Base-by-base conservation (phyloP, 163 green algal species). In the Dunaliella salina region DNA sequence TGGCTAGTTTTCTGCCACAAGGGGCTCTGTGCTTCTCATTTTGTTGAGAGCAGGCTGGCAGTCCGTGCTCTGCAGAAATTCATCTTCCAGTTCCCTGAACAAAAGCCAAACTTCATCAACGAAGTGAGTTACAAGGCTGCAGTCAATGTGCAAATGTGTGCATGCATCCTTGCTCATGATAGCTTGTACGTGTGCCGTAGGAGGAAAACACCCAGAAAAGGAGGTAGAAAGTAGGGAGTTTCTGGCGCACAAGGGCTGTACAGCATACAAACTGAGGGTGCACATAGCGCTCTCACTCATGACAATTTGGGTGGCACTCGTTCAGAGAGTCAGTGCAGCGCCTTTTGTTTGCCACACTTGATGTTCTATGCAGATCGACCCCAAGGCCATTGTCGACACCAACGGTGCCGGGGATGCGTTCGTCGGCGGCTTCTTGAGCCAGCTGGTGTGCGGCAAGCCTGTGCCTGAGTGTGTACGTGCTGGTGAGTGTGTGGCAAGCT, bases 351-450 rank as follows among this genome's bases (percentile, higher is more conserved):
- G 30, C 33, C 78, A 29, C 12, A 1, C 30, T 17, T 35, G 24
- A 5, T 46, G 3, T 17, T 13, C 17, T 67, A 8, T 72, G 67
- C 83, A 87, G 84, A 82, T 88, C 18, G 33, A 91, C 63, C 93
- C 95, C 85, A 94, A 98, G 63, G 90, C 98, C 89, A 90, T 99
- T 80, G 97, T 99, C 34, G 97, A 99, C 93, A 99, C 97, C 79
- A 99, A 99, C 88, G 97, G 97, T 40, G 34, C 89, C 84, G 97
- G 97, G 72, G 96, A 99, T 90, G 96, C 97, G 11, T 98, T 99
- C 88, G 96, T 98, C 45, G 97, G 97, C 71, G 97, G 97, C 84
- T 99, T 99, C 95, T 92, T 99, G n/a, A 96, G 93, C 1, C 97
- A 99, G 93, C 90, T 99, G 35, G 94, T 98, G 71, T 87, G 83